These are phyloP conservation scores for Pseudogymnoascus sp. DNA, from an alignment of 2,329 filamentous ascomycete species.

Conservation along the genomic window DNA sequence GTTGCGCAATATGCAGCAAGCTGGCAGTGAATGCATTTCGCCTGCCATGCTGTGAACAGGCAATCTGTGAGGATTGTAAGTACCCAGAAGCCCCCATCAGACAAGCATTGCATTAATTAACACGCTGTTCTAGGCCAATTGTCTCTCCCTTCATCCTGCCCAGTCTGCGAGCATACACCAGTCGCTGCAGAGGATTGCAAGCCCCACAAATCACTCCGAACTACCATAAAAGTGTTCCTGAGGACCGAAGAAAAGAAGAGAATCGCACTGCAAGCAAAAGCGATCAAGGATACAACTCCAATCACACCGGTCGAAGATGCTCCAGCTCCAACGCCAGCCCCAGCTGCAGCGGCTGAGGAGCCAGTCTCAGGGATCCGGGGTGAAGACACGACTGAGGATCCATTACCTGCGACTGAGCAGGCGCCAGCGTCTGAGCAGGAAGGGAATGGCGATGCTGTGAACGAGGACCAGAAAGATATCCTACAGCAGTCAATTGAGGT, in stretches of 20 bases:
- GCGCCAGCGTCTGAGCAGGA: constrained; percentile 7
- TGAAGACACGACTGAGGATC: constrained; percentile 14
- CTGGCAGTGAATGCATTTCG: constrained; percentile 86
- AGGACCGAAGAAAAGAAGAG: constrained; percentile 88
- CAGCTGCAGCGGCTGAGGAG: constrained; percentile 11
- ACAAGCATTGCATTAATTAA: constrained; percentile 16
- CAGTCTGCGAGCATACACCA: constrained; percentile 87
- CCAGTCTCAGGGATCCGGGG: not conserved
- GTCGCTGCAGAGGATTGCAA: constrained; percentile 81
- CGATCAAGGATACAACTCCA: constrained; percentile 32
- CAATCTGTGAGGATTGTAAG: constrained; percentile 83
- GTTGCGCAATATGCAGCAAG: constrained; percentile 89
- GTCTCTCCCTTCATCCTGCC: constrained; percentile 70
- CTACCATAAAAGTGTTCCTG: constrained; percentile 84
- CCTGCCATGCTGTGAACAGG: constrained; percentile 89
- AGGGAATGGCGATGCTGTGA: constrained; percentile 8
- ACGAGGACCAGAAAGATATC: constrained; percentile 29
- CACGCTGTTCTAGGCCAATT: constrained; percentile 55
- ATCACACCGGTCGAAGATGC: constrained; percentile 22
- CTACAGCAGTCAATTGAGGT: constrained; percentile 34
- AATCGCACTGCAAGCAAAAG: constrained; percentile 50
- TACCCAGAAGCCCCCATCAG: constrained; percentile 6
- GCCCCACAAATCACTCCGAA: constrained; percentile 82
- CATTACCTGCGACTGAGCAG: constrained; percentile 11
- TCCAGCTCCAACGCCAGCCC: constrained; percentile 10